Evolutionary conservation across 257 asterid genomes (phyloP).

Genomic region (Solanum tarijense): DNA sequence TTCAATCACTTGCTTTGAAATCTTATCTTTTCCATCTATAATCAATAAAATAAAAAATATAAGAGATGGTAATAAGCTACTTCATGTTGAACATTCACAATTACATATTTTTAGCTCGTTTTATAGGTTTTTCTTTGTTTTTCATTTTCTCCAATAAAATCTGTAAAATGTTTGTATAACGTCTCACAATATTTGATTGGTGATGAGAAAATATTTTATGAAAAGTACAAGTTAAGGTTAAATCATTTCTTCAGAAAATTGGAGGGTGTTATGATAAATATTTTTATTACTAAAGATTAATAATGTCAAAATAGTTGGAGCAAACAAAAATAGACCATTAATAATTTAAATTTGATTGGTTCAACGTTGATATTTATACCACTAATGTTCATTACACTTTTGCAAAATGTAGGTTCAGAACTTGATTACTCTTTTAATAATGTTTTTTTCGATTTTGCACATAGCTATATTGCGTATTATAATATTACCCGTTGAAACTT

Average conservation of each 20-base stretch:
- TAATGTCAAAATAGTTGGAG: background rate
- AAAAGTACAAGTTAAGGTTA: background rate
- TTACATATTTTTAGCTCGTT: background rate
- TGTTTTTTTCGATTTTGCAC: background rate
- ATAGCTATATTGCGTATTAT: too few species aligned
- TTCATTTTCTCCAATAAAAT: background rate
- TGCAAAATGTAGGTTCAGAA: too few species aligned
- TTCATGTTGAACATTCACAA: background rate
- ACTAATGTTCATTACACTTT: background rate
- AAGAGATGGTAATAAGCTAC: background rate
- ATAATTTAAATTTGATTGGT: too few species aligned
- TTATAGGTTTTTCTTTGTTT: background rate
- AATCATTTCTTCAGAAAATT: background rate
- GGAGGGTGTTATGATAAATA: background rate
- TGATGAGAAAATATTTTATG: background rate
- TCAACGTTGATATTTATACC: too few species aligned
- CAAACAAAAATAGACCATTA: too few species aligned
- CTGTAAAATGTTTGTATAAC: background rate
- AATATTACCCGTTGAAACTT: too few species aligned
- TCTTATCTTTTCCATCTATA: background rate
- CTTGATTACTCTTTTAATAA: background rate
- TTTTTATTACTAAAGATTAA: background rate
- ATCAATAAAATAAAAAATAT: background rate
- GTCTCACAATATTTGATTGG: background rate
- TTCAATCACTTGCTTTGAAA: background rate